These are phyloP conservation scores for Eucalyptus regnans DNA, from an alignment of 345 rosid genomes.

Conservation along the genomic window DNA sequence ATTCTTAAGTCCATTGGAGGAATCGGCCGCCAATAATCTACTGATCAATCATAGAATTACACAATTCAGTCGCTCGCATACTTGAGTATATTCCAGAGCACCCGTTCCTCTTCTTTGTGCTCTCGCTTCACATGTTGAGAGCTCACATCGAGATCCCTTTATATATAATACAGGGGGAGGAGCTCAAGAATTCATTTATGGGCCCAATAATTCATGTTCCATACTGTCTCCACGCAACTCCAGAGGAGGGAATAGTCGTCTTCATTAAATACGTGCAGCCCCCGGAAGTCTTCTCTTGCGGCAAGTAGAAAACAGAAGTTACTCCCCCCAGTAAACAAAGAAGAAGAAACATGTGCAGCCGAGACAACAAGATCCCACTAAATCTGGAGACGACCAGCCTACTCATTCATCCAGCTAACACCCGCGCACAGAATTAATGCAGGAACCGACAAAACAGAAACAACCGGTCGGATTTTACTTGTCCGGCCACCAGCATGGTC, in stretches of 20 bases:
- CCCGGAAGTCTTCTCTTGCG: background rate
- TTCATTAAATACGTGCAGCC: background rate
- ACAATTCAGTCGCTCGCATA: no score
- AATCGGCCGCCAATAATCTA: no score
- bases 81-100: no score
- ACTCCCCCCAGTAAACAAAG: background rate
- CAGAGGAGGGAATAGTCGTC: background rate
- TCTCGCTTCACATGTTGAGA: no score
- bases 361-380: background rate
- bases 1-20: fast-evolving
- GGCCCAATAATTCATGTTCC: background rate
- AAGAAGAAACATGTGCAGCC: background rate
- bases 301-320: background rate
- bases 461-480: background rate
- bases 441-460: background rate
- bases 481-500: background rate
- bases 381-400: background rate
- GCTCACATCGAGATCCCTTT: no score
- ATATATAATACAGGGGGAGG: no score
- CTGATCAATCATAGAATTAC: background rate
- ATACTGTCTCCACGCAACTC: background rate
- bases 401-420: background rate
- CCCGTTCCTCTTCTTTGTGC: no score
- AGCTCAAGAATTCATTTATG: no score
- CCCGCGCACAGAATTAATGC: background rate